These are phyloP conservation scores for Exserohilum rostratum DNA, from an alignment of 2,329 filamentous ascomycete species.

Conservation along the genomic window DNA sequence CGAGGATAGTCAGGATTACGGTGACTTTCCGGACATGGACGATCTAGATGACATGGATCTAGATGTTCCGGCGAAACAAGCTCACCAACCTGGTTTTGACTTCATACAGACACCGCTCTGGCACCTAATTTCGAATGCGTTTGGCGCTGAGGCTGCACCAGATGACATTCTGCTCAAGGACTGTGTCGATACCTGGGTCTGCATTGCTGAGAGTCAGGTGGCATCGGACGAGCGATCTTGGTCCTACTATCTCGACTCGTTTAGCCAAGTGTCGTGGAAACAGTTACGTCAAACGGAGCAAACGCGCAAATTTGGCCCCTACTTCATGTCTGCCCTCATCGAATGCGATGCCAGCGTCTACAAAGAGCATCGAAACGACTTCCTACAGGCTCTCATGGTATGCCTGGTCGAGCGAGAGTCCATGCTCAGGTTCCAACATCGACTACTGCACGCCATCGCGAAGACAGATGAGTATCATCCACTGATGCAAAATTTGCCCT, in stretches of 20 bases:
- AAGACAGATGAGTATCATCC: slow-evolving; percentile 54
- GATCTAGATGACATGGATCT: slow-evolving; percentile 48
- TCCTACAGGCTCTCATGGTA: slow-evolving; percentile 60
- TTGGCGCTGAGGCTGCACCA: slow-evolving; percentile 61
- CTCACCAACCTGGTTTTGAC: slow-evolving; percentile 36
- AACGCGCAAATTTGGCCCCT: slow-evolving; percentile 53
- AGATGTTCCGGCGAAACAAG: neutral
- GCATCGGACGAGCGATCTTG: slow-evolving; percentile 55
- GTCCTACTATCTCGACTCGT: slow-evolving; percentile 62
- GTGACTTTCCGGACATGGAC: slow-evolving; percentile 63
- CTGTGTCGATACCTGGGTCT: slow-evolving; percentile 62
- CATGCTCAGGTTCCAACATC: slow-evolving; percentile 66
- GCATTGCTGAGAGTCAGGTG: slow-evolving; percentile 56
- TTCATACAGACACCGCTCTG: slow-evolving; percentile 57
- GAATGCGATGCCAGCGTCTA: slow-evolving; percentile 50
- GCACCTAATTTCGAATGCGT: slow-evolving; percentile 64
- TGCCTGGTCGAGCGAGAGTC: slow-evolving; percentile 65
- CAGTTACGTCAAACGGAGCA: slow-evolving; percentile 55
- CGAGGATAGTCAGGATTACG: slow-evolving; percentile 70
- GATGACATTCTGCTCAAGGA: slow-evolving; percentile 61
- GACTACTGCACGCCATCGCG: slow-evolving; percentile 60
- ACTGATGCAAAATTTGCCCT: slow-evolving; percentile 64
- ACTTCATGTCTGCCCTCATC: slow-evolving; percentile 52
- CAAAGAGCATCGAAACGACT: slow-evolving; percentile 54
- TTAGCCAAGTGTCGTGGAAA: slow-evolving; percentile 58